phyloP scores from a whole-genome alignment of 2,329 filamentous ascomycete genomes.

The Plenodomus lindquistii region DNA sequence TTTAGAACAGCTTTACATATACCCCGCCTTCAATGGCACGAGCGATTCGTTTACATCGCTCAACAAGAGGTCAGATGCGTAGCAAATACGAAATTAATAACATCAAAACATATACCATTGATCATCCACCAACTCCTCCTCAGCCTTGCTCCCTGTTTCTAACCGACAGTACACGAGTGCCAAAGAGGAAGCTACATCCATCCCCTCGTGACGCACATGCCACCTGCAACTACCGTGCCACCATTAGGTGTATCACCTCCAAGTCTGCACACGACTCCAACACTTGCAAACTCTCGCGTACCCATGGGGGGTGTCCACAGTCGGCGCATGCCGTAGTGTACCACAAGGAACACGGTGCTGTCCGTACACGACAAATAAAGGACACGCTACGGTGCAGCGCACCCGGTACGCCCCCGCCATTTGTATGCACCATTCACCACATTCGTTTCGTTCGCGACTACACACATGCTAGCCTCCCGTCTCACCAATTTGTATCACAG shows the following conservation, averaged over 20 bases:
- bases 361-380: slow-evolving; percentile 2
- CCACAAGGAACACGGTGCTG: neutral
- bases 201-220: neutral
- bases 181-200: slow-evolving; percentile 5
- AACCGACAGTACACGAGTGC: too few species aligned
- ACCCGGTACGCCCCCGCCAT: neutral
- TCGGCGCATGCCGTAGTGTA: slow-evolving; percentile 13
- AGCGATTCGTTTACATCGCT: slow-evolving; percentile 23
- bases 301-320: slow-evolving; percentile 1
- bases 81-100: slow-evolving; percentile 7
- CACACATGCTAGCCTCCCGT: neutral
- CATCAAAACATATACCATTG: slow-evolving; percentile 3
- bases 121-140: neutral
- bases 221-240: slow-evolving; percentile 4
- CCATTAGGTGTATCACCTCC: slow-evolving; percentile 1
- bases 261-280: slow-evolving; percentile 11
- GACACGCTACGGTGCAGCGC: neutral
- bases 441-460: too few species aligned
- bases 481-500: neutral
- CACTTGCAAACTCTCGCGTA: slow-evolving; percentile 5
- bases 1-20: slow-evolving; percentile 25
- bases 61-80: slow-evolving; percentile 27
- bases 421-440: neutral
- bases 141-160: too few species aligned
- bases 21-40: slow-evolving; percentile 33